These are phyloP conservation scores for Starmera pachycereana DNA, from an alignment of 805 yeast species.

Conservation along the genomic window DNA sequence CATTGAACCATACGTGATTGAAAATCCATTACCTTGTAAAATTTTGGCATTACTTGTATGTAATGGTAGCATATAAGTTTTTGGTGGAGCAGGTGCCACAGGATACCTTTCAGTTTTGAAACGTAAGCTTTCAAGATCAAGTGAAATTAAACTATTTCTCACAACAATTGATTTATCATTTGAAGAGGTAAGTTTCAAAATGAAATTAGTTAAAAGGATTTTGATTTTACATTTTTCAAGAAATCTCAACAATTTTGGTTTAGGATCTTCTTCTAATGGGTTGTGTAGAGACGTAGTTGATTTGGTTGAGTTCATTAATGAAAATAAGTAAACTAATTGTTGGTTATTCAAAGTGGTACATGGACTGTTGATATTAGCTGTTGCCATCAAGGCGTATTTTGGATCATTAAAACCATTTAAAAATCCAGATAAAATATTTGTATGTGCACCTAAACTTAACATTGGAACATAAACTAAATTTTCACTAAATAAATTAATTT, in stretches of 20 bases:
- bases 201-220: background rate
- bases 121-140: background rate
- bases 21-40: background rate
- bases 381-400: background rate
- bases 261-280: background rate
- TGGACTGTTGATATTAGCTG: background rate
- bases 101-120: too few species aligned
- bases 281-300: background rate
- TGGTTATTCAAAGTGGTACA: background rate
- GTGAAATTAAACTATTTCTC: background rate
- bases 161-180: background rate
- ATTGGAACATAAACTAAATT: conserved; percentile 1
- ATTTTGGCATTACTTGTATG: background rate
- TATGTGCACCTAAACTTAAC: background rate
- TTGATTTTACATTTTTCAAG: background rate
- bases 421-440: background rate
- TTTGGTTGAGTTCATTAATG: background rate
- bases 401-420: background rate
- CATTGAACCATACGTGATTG: background rate
- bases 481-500: background rate
- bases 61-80: background rate
- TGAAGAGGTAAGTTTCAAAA: background rate
- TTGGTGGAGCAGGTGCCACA: background rate
- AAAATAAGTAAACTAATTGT: background rate
- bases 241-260: background rate